Conservation (phyloP, 108 stramenopile genomes). For the Aurantiochytrium sp. region DNA sequence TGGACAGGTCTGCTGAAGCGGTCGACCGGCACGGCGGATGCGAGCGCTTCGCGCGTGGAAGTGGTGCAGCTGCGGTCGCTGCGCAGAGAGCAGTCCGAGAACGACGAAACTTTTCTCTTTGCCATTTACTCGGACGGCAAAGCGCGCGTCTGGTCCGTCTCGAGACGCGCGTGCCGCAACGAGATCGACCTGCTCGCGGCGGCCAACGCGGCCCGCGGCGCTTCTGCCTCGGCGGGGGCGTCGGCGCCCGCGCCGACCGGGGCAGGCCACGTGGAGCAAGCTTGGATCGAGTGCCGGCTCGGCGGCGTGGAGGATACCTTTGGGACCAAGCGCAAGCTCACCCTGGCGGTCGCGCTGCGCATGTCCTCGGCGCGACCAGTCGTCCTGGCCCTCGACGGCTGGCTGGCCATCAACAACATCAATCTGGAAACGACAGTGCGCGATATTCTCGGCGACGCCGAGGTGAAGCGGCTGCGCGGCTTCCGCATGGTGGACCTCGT, state of each 20-base stretch:
- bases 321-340: background rate
- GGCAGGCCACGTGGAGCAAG: background rate
- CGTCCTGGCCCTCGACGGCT: background rate
- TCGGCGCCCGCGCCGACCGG: background rate
- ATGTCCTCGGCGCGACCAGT: background rate
- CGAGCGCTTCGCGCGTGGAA: background rate
- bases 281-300: background rate
- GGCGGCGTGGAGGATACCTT: background rate
- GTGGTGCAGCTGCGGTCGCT: background rate
- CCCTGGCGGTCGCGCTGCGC: background rate
- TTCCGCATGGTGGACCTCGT: background rate
- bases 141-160: background rate
- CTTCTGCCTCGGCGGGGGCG: too few relatives aligned
- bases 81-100: background rate
- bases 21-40: background rate
- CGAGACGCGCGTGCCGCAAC: background rate
- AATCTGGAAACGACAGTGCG: background rate
- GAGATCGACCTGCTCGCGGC: background rate
- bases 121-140: slow-evolving; percentile 9
- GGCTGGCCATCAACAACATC: background rate
- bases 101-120: slow-evolving; percentile 18
- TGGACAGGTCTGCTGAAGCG: slow-evolving; percentile 16
- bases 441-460: background rate
- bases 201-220: background rate
- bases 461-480: background rate